Conservation (phyloP, 2,329 filamentous ascomycete genomes). For the Sporothrix mexicana region DNA sequence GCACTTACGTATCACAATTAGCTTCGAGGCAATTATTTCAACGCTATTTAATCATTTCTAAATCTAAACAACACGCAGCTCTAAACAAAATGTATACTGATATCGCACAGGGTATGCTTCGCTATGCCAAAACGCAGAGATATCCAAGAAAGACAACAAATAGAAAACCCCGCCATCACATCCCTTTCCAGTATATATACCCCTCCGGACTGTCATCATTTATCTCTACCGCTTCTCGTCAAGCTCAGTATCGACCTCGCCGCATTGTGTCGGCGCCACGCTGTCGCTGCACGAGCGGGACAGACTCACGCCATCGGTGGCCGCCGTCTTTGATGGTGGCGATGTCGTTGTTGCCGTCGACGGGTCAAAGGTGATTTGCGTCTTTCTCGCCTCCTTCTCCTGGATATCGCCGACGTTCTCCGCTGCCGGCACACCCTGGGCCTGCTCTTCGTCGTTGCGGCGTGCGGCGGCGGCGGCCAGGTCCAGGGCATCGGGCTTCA, state of each 20-base stretch:
- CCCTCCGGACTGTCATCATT: background rate
- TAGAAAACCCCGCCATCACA: background rate
- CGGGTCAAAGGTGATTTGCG: too few species aligned
- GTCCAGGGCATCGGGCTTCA: background rate
- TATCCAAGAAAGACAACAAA: background rate
- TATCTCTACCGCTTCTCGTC: conserved; percentile 12
- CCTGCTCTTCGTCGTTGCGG: conserved; percentile 3
- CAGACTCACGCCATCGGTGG: background rate
- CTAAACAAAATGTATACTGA: background rate
- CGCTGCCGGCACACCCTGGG: background rate
- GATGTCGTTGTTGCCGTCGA: too few species aligned
- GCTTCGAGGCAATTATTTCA: background rate
- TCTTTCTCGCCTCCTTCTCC: too few species aligned
- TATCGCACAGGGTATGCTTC: conserved; percentile 14
- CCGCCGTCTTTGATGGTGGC: background rate
- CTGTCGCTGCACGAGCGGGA: conserved; percentile 11
- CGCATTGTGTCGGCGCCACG: conserved; percentile 13
- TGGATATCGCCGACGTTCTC: background rate
- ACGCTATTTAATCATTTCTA: background rate
- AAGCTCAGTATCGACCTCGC: background rate
- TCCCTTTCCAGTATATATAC: background rate
- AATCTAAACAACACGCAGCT: background rate
- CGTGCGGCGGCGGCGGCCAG: background rate
- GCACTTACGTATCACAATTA: too few species aligned
- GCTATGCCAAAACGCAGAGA: conserved; percentile 21